Conservation (phyloP, 371 early-diverging fungal species). For the Basidiobolus meristosporus region DNA sequence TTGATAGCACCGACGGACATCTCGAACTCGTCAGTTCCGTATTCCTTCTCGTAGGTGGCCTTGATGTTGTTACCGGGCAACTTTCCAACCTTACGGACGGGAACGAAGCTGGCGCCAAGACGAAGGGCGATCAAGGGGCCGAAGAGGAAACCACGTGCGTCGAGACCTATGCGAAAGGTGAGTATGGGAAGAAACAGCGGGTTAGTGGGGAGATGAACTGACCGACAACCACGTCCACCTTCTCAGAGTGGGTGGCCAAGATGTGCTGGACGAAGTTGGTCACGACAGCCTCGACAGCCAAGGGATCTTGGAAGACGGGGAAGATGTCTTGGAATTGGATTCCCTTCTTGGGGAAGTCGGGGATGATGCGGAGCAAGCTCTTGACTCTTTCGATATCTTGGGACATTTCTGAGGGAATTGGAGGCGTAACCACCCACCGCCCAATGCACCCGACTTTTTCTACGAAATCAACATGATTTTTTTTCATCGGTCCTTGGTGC, state of each 20-base stretch:
- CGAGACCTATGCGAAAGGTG: slow-evolving; percentile 30
- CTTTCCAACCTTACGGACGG: slow-evolving; percentile 92
- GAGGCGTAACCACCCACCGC: no score
- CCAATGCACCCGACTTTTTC: no score
- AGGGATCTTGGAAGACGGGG: slow-evolving; percentile 87
- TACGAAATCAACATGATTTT: no score
- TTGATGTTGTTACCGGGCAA: slow-evolving; percentile 62
- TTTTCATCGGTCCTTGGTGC: no score
- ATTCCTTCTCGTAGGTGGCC: slow-evolving; percentile 81
- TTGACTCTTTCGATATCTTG: background rate
- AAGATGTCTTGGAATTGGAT: slow-evolving; percentile 90
- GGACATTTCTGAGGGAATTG: no score
- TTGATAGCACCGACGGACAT: slow-evolving; percentile 69
- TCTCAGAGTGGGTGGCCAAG: slow-evolving; percentile 34
- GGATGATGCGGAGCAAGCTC: slow-evolving; percentile 17
- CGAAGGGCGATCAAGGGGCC: slow-evolving; percentile 78
- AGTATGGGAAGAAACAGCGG: no score
- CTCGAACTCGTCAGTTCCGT: slow-evolving; percentile 88
- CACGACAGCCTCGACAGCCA: slow-evolving; percentile 77
- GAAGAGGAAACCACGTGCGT: slow-evolving; percentile 82
- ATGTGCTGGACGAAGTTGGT: slow-evolving; percentile 70
- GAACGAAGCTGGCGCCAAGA: slow-evolving; percentile 80
- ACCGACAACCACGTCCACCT: slow-evolving; percentile 83
- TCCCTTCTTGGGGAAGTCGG: slow-evolving; percentile 51
- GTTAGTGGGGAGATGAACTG: no score